Percentiles rank a stretch among this genome's conserved stretches.
These are phyloP conservation scores for Plasmodium malariae DNA, from an alignment of 169 alveolate species.

Conservation along the genomic window DNA sequence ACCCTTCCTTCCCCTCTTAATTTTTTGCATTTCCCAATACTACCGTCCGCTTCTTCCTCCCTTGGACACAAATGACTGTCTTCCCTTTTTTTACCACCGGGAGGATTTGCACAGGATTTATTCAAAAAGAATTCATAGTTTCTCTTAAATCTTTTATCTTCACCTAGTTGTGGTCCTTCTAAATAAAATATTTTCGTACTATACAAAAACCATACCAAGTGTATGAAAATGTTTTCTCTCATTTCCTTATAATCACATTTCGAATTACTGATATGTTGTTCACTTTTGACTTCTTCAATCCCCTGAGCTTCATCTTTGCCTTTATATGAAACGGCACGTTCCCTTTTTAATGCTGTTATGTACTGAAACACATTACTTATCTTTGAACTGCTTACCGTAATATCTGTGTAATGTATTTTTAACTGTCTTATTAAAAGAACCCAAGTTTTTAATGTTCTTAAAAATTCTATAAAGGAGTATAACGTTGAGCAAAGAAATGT, in stretches of 20 bases:
- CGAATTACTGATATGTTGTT: background rate
- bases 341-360: conserved; percentile 38
- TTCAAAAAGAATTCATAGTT: background rate
- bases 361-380: conserved; percentile 63
- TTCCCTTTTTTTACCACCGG: background rate
- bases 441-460: conserved; percentile 50
- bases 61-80: background rate
- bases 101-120: background rate
- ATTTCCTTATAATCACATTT: background rate
- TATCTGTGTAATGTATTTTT: conserved; percentile 27
- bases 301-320: background rate
- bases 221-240: conserved; percentile 25
- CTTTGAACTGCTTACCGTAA: conserved; percentile 2
- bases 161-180: background rate
- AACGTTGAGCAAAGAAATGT: conserved; percentile 22
- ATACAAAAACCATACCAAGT: conserved; percentile 47
- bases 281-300: background rate
- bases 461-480: conserved; percentile 35
- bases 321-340: background rate
- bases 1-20: background rate
- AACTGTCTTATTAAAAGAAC: conserved; percentile 14
- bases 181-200: conserved; percentile 21
- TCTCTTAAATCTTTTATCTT: conserved; percentile 9
- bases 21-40: background rate
- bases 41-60: background rate